Percentiles rank a stretch among this genome's conserved stretches.
These are phyloP conservation scores for Euphorbia tirucalli DNA, from an alignment of 345 rosid species.

Conservation along the genomic window DNA sequence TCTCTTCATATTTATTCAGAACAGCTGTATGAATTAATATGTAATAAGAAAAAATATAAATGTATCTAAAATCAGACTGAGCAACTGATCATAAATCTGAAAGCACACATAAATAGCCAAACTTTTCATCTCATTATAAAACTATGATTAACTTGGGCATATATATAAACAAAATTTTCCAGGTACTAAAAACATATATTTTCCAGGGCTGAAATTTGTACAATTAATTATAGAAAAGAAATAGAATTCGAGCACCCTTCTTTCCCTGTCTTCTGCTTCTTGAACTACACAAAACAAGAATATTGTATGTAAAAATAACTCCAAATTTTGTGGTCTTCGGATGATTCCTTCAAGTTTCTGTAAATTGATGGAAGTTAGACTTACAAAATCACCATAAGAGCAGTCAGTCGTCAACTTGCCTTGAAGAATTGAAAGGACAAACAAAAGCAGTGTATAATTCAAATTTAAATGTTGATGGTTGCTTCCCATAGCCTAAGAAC, in stretches of 20 bases:
- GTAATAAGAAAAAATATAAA: too few relatives aligned
- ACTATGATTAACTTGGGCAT: neutral
- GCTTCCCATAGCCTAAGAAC: slow-evolving; percentile 98
- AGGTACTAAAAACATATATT: neutral
- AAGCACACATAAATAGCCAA: too few relatives aligned
- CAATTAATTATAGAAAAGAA: neutral
- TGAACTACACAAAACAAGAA: too few relatives aligned
- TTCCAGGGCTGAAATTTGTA: neutral
- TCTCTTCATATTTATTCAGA: too few relatives aligned
- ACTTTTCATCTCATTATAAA: too few relatives aligned
- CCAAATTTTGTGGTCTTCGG: neutral
- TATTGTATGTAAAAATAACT: neutral
- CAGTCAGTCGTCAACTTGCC: neutral
- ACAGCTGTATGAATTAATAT: too few relatives aligned
- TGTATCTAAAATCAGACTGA: too few relatives aligned
- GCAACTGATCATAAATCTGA: too few relatives aligned
- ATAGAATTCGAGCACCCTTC: neutral
- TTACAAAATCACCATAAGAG: neutral
- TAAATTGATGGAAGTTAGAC: neutral
- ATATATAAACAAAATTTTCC: neutral
- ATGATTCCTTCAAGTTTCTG: neutral
- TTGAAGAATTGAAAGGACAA: neutral
- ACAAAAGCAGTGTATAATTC: neutral
- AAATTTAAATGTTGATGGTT: slow-evolving; percentile 75
- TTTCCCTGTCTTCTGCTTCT: neutral